Percentiles rank a stretch among this genome's conserved stretches.
Evolutionary conservation across 2,329 filamentous ascomycete species (phyloP).

Genomic region (Aspergillus puulaauensis): DNA sequence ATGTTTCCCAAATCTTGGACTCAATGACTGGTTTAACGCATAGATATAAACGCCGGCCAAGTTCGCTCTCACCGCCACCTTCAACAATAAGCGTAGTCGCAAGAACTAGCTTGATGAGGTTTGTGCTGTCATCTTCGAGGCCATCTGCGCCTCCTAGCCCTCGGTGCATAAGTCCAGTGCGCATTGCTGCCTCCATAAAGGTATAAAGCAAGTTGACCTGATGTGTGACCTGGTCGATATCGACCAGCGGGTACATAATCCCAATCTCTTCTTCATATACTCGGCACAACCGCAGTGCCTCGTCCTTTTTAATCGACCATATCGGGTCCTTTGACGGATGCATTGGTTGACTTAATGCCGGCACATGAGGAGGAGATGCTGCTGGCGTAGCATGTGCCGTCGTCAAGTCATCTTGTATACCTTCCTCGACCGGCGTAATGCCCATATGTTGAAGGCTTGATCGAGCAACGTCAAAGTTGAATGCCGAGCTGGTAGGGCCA

Average conservation of each 20-base stretch:
- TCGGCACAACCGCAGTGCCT: constrained; percentile 74
- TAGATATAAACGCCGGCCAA: constrained; percentile 71
- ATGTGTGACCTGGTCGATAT: constrained; percentile 68
- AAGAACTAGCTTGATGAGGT: constrained; percentile 79
- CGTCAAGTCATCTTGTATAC: constrained; percentile 58
- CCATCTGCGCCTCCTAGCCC: constrained; percentile 56
- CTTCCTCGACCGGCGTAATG: constrained; percentile 64
- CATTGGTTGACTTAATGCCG: constrained; percentile 33
- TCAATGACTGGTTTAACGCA: constrained; percentile 73
- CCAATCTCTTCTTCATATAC: constrained; percentile 89
- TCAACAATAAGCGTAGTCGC: constrained; percentile 77
- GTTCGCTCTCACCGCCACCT: constrained; percentile 73
- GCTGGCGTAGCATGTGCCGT: constrained; percentile 56
- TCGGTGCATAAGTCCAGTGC: constrained; percentile 58
- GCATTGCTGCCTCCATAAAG: constrained; percentile 68
- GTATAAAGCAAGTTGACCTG: constrained; percentile 69
- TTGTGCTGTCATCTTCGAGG: constrained; percentile 63
- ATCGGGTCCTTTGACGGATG: constrained; percentile 69
- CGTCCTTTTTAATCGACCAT: constrained; percentile 73
- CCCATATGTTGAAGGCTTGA: constrained; percentile 88
- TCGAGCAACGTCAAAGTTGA: constrained; percentile 83
- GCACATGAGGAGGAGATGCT: constrained; percentile 40
- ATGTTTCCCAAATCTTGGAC: constrained; percentile 57
- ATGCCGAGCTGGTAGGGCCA: constrained; percentile 81
- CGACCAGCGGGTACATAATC: constrained; percentile 85